phyloP scores from a whole-genome alignment of 495 filamentous ascomycete species.

The Hypoxylon lenormandii region DNA sequence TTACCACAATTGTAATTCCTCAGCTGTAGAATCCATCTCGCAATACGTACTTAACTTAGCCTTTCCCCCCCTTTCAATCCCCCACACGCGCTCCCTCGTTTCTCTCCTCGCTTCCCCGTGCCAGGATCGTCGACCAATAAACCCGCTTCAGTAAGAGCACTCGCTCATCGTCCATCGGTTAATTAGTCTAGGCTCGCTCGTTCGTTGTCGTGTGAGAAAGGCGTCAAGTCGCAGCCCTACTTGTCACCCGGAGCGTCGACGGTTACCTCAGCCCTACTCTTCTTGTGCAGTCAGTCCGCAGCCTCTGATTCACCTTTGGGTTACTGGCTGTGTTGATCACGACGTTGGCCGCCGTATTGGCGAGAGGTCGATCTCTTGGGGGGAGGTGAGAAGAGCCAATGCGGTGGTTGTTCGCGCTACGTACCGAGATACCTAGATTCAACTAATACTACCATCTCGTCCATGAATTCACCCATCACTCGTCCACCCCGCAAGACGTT shows the following conservation, averaged over 20 bases:
- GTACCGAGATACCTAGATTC: constrained; percentile 50
- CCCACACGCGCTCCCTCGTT: constrained; percentile 39
- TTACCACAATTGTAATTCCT: constrained; percentile 3
- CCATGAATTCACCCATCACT: constrained; percentile 55
- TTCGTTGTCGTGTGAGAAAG: constrained; percentile 25
- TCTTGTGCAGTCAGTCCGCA: constrained; percentile 16
- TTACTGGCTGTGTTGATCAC: constrained; percentile 36
- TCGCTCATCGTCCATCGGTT: constrained; percentile 20
- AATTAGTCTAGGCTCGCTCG: constrained; percentile 27
- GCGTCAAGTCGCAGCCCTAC: constrained; percentile 30
- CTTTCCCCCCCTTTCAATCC: constrained; percentile 28
- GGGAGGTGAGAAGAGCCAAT: constrained; percentile 32
- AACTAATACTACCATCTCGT: constrained; percentile 48
- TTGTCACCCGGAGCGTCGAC: constrained; percentile 23
- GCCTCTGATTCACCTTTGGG: constrained; percentile 21
- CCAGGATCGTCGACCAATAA: constrained; percentile 35
- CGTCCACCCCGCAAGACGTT: constrained; percentile 50
- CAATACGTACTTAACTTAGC: constrained; percentile 26
- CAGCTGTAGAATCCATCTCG: constrained; percentile 15
- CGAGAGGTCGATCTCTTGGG: constrained; percentile 41
- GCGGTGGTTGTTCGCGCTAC: constrained; percentile 41
- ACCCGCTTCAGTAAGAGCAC: constrained; percentile 24
- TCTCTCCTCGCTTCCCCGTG: constrained; percentile 39
- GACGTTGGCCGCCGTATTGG: constrained; percentile 37
- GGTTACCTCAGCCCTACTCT: constrained; percentile 46